A percentile compares a stretch with the other conserved stretches of the same genome.
Evolutionary conservation across 257 asterid species (phyloP).

Genomic region (Solanum gracilifrons): DNA sequence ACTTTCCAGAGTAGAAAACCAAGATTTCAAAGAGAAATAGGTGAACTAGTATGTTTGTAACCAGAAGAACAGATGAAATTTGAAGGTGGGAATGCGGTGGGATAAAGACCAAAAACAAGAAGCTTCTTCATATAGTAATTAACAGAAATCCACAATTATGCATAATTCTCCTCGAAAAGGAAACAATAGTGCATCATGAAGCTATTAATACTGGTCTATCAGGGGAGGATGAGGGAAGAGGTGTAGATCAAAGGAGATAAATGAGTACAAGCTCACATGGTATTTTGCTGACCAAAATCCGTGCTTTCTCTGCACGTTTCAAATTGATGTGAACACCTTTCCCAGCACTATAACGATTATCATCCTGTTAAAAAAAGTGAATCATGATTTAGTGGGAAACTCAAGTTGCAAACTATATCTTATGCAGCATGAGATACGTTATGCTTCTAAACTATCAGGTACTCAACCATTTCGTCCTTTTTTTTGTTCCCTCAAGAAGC

Average conservation of each 20-base stretch:
- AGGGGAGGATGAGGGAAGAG: neutral
- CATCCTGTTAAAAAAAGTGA: constrained; percentile 38
- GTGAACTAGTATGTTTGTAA: neutral
- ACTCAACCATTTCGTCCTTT: neutral
- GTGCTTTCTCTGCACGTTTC: constrained; percentile 81
- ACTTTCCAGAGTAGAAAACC: neutral
- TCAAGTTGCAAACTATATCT: neutral
- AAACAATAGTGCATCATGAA: neutral
- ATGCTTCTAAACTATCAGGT: neutral
- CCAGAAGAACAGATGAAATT: neutral
- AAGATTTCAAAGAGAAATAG: neutral
- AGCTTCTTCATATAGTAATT: neutral
- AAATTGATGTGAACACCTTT: constrained; percentile 74
- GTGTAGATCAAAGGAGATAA: neutral
- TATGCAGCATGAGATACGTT: neutral
- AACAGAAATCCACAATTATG: neutral
- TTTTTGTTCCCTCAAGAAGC: neutral
- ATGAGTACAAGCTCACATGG: constrained; percentile 41
- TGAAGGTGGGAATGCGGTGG: neutral
- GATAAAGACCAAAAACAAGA: neutral
- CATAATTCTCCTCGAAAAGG: neutral
- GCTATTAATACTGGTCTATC: neutral
- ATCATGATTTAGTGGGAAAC: constrained; percentile 5
- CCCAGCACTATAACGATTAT: constrained; percentile 72
- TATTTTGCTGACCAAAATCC: constrained; percentile 51